A percentile compares a stretch with the other conserved stretches of the same genome.
These are phyloP conservation scores for Aspergillus quadrilineatus DNA, from an alignment of 2,329 filamentous ascomycete genomes.

Conservation along the genomic window DNA sequence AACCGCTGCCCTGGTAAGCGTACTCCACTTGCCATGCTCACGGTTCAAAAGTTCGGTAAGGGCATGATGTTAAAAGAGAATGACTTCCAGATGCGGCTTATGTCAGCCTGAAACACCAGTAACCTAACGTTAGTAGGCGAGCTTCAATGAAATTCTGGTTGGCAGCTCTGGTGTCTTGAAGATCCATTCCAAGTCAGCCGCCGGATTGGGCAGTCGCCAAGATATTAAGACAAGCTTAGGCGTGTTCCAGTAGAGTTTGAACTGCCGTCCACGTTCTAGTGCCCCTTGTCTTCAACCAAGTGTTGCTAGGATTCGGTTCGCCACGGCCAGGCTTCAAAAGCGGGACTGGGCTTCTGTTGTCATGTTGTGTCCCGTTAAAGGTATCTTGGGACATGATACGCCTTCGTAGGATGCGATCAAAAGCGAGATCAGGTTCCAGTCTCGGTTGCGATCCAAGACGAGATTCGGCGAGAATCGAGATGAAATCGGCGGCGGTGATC, in stretches of 20 bases:
- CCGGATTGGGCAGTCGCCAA: not conserved
- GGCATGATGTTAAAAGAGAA: too few relatives aligned
- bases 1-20: too few relatives aligned
- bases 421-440: not conserved
- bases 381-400: not conserved
- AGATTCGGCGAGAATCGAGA: not conserved
- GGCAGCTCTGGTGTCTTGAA: not conserved
- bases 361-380: not conserved
- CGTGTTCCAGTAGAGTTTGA: not conserved
- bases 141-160: not conserved
- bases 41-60: not conserved
- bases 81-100: not conserved
- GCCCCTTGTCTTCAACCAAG: not conserved
- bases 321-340: not conserved
- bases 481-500: not conserved
- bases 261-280: not conserved
- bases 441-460: not conserved
- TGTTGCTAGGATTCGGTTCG: not conserved
- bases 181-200: not conserved
- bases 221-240: not conserved
- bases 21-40: not conserved
- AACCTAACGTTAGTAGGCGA: not conserved
- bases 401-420: not conserved
- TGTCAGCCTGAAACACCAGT: not conserved
- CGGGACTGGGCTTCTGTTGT: not conserved